phyloP scores from a whole-genome alignment of 2,329 filamentous ascomycete genomes.

The Teratosphaeria nubilosa region DNA sequence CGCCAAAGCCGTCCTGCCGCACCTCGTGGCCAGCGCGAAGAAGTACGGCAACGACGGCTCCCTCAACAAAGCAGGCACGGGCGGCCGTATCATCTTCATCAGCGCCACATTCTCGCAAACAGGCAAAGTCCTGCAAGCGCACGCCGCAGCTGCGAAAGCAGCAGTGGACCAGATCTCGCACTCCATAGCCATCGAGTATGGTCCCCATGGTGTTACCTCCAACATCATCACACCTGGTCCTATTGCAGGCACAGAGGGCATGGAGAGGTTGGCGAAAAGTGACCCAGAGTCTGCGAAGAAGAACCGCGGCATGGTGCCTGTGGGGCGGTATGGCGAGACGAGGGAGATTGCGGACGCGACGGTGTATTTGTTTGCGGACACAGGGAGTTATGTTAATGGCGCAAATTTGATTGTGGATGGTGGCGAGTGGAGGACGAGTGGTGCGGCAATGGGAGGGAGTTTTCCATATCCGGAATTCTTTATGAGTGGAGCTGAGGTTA shows the following conservation, averaged over 20 bases:
- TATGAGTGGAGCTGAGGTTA: conserved; percentile 42
- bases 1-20: conserved; percentile 78
- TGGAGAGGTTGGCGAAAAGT: conserved; percentile 32
- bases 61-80: conserved; percentile 40
- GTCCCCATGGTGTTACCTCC: conserved; percentile 72
- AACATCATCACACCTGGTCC: conserved; percentile 86
- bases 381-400: conserved; percentile 78
- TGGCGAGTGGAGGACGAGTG: conserved; percentile 39
- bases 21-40: conserved; percentile 65
- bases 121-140: conserved; percentile 73
- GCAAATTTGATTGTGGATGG: conserved; percentile 62
- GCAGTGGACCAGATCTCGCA: conserved; percentile 77
- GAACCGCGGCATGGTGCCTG: conserved; percentile 46
- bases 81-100: conserved; percentile 80
- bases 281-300: conserved; percentile 20
- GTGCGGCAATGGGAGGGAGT: conserved; percentile 26
- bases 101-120: conserved; percentile 88
- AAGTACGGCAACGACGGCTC: conserved; percentile 52
- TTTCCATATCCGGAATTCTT: conserved; percentile 51
- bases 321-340: conserved; percentile 66
- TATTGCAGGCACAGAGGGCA: conserved; percentile 68
- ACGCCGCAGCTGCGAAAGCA: conserved; percentile 87
- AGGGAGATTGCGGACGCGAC: conserved; percentile 90
- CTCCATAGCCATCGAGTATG: conserved; percentile 77
- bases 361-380: conserved; percentile 76